phyloP scores from a whole-genome alignment of 1,284 basidiomycete genomes.

The Boletus holoroseus region DNA sequence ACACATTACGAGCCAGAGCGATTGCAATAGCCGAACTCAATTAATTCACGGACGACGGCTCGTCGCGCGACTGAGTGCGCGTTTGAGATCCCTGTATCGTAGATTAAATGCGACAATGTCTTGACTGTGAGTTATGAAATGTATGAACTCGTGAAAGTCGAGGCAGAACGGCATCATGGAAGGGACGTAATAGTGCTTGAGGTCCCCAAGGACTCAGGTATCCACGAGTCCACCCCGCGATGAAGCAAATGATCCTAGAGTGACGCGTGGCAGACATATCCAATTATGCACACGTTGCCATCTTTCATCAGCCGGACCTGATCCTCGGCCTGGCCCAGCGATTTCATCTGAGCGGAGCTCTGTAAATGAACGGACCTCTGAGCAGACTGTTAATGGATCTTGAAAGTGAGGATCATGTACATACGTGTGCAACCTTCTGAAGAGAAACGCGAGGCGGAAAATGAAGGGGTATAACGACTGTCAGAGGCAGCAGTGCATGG shows the following conservation, averaged over 20 bases:
- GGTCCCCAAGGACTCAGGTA: conserved; percentile 21
- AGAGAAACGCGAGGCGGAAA: conserved; percentile 23
- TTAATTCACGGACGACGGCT: conserved; percentile 31
- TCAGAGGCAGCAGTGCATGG: conserved; percentile 19
- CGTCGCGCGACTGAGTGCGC: conserved; percentile 22
- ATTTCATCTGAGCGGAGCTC: conserved; percentile 34
- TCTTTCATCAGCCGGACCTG: conserved; percentile 28
- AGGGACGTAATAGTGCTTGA: conserved; percentile 32
- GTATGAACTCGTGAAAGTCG: conserved; percentile 27
- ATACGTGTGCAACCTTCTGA: conserved; percentile 25
- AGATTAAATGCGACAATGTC: conserved; percentile 33
- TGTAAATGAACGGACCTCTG: conserved; percentile 33
- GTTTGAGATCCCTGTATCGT: conserved; percentile 28
- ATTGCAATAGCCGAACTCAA: conserved; percentile 33
- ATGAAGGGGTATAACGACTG: conserved; percentile 20
- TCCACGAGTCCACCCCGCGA: conserved; percentile 25
- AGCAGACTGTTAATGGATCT: conserved; percentile 29
- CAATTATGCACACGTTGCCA: conserved; percentile 27
- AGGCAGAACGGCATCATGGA: conserved; percentile 24
- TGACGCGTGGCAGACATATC: conserved; percentile 28
- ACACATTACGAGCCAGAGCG: conserved; percentile 30
- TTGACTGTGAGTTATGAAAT: conserved; percentile 29
- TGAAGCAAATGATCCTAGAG: conserved; percentile 15
- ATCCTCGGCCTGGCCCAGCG: conserved; percentile 33
- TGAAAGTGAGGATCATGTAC: conserved; percentile 30